Conservation (phyloP, 129 eudicot species). For the Scalesia atractyloides region DNA sequence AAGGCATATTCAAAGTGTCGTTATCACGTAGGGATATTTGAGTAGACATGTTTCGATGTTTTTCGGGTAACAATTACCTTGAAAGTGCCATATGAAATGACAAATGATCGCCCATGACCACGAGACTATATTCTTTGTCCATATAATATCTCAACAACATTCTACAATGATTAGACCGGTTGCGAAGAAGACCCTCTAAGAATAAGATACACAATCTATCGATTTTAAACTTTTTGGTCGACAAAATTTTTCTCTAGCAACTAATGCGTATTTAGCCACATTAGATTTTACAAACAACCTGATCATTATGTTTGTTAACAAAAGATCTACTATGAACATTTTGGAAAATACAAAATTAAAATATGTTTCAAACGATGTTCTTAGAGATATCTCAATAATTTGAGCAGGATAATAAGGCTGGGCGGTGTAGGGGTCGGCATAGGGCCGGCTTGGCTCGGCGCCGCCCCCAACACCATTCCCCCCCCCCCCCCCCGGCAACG, state of each 20-base stretch:
- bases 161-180: conserved; percentile 30
- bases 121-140: conserved; percentile 35
- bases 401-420: too few relatives aligned
- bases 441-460: too few relatives aligned
- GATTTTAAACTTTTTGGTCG: conserved; percentile 13
- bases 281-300: not conserved
- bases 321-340: not conserved
- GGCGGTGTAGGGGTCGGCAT: too few relatives aligned
- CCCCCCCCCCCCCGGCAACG: too few relatives aligned
- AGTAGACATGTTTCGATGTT: conserved; percentile 26
- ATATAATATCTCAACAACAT: conserved; percentile 34
- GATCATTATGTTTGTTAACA: too few relatives aligned
- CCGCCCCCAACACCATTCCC: too few relatives aligned
- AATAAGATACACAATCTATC: conserved; percentile 24
- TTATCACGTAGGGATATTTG: conserved; percentile 24
- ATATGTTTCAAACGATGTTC: not conserved
- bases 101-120: conserved; percentile 24
- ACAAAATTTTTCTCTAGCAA: conserved; percentile 21
- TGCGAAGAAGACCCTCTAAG: conserved; percentile 23
- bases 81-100: conserved; percentile 24
- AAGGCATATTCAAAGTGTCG: conserved; percentile 23
- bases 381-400: not conserved
- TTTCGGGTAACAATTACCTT: conserved; percentile 20
- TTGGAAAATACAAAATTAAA: not conserved
- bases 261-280: not conserved